These are phyloP conservation scores for Fusarium falciforme DNA, from an alignment of 2,329 filamentous ascomycete genomes.

Conservation along the genomic window DNA sequence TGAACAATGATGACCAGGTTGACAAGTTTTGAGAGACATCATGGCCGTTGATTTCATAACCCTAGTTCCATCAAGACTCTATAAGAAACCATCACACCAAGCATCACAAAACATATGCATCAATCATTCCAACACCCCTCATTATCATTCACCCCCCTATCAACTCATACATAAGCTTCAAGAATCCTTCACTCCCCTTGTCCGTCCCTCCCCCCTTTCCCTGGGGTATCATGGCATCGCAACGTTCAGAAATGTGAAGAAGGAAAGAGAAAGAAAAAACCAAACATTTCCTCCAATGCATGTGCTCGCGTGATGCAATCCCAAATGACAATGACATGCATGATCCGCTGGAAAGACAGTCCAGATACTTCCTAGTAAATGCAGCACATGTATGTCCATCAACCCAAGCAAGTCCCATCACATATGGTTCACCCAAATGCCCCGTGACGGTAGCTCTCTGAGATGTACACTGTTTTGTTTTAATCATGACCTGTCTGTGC, in stretches of 20 bases:
- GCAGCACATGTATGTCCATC: slow-evolving; percentile 35
- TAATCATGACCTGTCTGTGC: slow-evolving; percentile 36
- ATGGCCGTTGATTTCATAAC: neutral
- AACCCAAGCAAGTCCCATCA: slow-evolving; percentile 1
- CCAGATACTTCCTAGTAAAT: slow-evolving; percentile 38
- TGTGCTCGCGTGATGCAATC: slow-evolving; percentile 24
- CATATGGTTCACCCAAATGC: slow-evolving; percentile 31
- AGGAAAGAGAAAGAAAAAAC: slow-evolving; percentile 16
- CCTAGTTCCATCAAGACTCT: neutral
- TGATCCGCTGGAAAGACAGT: slow-evolving; percentile 28
- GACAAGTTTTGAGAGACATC: neutral
- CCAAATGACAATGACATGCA: slow-evolving; percentile 21
- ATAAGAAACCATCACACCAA: neutral
- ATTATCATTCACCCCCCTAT: slow-evolving; percentile 8
- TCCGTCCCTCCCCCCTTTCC: slow-evolving; percentile 25
- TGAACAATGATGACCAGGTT: neutral
- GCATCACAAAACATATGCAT: neutral
- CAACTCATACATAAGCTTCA: slow-evolving; percentile 32
- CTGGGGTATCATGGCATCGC: slow-evolving; percentile 38
- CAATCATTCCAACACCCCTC: neutral
- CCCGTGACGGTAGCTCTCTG: slow-evolving; percentile 31
- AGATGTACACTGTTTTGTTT: slow-evolving; percentile 43
- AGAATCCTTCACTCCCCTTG: slow-evolving; percentile 17
- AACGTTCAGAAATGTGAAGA: slow-evolving; percentile 19
- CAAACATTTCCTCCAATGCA: slow-evolving; percentile 23